Evolutionary conservation across 805 yeast species (phyloP), one percentile per base, ranked within the genome.

Genomic region (Myxozyma mucilagina): DNA sequence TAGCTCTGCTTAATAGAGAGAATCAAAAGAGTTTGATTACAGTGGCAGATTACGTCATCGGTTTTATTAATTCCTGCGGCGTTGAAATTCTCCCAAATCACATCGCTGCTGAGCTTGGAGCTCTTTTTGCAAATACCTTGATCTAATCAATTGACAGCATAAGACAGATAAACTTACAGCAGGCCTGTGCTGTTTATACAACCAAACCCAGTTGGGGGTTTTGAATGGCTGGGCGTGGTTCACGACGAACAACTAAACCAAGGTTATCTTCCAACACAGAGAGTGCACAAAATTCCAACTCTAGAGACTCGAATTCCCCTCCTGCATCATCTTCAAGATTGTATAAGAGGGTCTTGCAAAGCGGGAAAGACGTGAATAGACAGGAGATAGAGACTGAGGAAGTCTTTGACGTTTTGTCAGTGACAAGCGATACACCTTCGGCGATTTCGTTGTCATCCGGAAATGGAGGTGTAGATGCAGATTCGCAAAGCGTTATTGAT

Each of bases 341-440:
- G 9, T 50, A 38, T n/a, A 50, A 50, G 20, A 13, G 35, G 45
- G 45, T 50, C 7, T 29, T 50, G 35, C 6, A 44, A 16, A 24
- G 14, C 13, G 31, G 16, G 20, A 34, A 48, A 9, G 38, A 34
- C 1, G 24, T 16, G 29, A 29, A 13, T 14, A 58, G 64, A 14
- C 64, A 60, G 50, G 64, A 60, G 24, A 32, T n/a, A 14, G 64
- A 60, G 41, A 47, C 58, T 3, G 64, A 60, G 48, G 62, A 60
- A 41, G 59, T 53, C 2, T 60, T 31, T 53, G 64, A 61, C 29
- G 57, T 61, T 1, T 32, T 58, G 18, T 53, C 65, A 2, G 35
- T 61, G 11, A 20, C 38, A 3, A 58, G 65, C 41, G 60, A 58
- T 47, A 35, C 57, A 18, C 59, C 51, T 5, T 59, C 63, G 36